A percentile compares a stretch with the other conserved stretches of the same genome.
These are phyloP conservation scores for Cryptococcus sp. DNA, from an alignment of 1,284 basidiomycete species.

Conservation along the genomic window DNA sequence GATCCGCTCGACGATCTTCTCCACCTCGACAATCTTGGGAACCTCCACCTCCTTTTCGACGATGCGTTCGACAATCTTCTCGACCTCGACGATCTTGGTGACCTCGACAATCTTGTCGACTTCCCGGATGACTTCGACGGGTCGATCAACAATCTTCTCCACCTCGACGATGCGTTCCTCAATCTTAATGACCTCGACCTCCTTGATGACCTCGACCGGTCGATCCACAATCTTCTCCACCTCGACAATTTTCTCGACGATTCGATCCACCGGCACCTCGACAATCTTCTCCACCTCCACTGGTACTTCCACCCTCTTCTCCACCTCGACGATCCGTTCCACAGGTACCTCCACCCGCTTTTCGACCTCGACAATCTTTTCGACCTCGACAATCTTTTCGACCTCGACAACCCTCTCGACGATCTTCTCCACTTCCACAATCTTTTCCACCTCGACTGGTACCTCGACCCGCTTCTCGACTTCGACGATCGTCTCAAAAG, in stretches of 20 bases:
- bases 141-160: conserved; percentile 29
- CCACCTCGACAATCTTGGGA: conserved; percentile 38
- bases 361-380: conserved; percentile 46
- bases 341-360: conserved; percentile 34
- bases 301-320: conserved; percentile 47
- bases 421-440: conserved; percentile 40
- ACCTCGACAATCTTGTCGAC: conserved; percentile 42
- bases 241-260: conserved; percentile 37
- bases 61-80: conserved; percentile 39
- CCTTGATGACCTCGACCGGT: conserved; percentile 40
- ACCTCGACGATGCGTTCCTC: conserved; percentile 33
- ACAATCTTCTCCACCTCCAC: conserved; percentile 38
- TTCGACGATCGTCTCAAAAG: conserved; percentile 32
- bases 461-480: conserved; percentile 23
- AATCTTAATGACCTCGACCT: conserved; percentile 31
- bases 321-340: conserved; percentile 26
- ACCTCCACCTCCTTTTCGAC: conserved; percentile 39
- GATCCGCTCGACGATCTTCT: conserved; percentile 26
- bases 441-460: conserved; percentile 31
- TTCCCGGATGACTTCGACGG: conserved; percentile 42
- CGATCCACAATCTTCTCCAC: conserved; percentile 26
- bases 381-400: conserved; percentile 35
- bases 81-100: conserved; percentile 20
- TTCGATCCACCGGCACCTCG: conserved; percentile 45
- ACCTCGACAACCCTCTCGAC: conserved; percentile 38